These are phyloP conservation scores for Eucalyptus globulus DNA, from an alignment of 345 rosid species.

Conservation along the genomic window DNA sequence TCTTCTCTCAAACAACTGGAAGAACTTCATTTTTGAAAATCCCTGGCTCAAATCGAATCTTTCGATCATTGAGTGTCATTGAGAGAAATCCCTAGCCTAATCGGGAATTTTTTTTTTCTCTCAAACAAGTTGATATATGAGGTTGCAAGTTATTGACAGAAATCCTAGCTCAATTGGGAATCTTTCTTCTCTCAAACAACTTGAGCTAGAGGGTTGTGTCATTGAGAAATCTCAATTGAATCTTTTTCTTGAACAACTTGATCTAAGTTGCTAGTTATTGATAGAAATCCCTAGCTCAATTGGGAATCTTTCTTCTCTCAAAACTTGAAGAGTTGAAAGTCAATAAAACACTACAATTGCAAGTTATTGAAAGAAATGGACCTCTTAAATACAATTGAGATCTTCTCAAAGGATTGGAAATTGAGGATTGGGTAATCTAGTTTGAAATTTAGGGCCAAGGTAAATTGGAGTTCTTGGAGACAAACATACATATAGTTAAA, in stretches of 20 bases:
- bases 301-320: too few species aligned
- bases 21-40: too few species aligned
- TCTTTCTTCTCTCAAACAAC: too few species aligned
- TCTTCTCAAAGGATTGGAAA: accelerated
- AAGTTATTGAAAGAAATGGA: neutral
- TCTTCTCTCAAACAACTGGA: too few species aligned
- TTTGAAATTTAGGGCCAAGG: neutral
- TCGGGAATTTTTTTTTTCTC: too few species aligned
- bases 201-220: accelerated
- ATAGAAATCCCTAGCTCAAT: accelerated
- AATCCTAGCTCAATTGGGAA: too few species aligned
- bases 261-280: accelerated
- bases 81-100: too few species aligned
- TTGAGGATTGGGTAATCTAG: neutral
- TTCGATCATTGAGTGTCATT: too few species aligned
- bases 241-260: too few species aligned
- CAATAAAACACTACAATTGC: neutral
- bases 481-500: accelerated
- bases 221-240: too few species aligned
- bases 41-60: too few species aligned
- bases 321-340: neutral
- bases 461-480: neutral
- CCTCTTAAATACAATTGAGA: neutral
- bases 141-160: accelerated
- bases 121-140: too few species aligned